Conservation (phyloP, 768 basidiomycete species). For the Mycena metata region DNA sequence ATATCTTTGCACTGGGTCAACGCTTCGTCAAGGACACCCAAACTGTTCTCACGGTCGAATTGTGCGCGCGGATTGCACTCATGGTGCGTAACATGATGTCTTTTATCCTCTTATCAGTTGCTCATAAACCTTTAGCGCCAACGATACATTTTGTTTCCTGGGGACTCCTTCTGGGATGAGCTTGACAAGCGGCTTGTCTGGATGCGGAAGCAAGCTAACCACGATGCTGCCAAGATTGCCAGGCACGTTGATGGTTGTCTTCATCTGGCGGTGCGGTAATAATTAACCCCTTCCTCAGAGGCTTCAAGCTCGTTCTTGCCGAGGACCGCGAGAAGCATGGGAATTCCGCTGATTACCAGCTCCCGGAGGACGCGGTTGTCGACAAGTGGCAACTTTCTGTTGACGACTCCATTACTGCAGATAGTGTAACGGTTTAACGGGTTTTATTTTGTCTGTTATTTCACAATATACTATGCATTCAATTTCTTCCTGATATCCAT, state of each 20-base stretch:
- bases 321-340: neutral
- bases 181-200: neutral
- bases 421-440: neutral
- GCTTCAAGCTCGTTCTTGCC: neutral
- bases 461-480: neutral
- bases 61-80: slow-evolving; percentile 13
- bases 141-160: neutral
- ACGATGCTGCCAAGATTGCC: slow-evolving; percentile 2
- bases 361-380: slow-evolving; percentile 7
- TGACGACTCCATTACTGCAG: neutral
- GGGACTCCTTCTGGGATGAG: slow-evolving; percentile 11
- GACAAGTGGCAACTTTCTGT: slow-evolving; percentile 2
- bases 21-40: slow-evolving; percentile 14
- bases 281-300: neutral
- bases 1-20: slow-evolving; percentile 12
- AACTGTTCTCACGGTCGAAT: neutral
- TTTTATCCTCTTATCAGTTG: neutral
- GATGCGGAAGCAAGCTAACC: neutral
- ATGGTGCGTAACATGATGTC: slow-evolving; percentile 5
- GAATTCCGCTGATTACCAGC: neutral
- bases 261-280: too few relatives aligned
- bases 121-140: neutral
- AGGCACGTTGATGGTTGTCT: neutral
- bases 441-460: too few relatives aligned
- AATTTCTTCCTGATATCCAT: neutral